Base-by-base conservation (phyloP, 163 green algal genomes). In the Volvox carteri region DNA sequence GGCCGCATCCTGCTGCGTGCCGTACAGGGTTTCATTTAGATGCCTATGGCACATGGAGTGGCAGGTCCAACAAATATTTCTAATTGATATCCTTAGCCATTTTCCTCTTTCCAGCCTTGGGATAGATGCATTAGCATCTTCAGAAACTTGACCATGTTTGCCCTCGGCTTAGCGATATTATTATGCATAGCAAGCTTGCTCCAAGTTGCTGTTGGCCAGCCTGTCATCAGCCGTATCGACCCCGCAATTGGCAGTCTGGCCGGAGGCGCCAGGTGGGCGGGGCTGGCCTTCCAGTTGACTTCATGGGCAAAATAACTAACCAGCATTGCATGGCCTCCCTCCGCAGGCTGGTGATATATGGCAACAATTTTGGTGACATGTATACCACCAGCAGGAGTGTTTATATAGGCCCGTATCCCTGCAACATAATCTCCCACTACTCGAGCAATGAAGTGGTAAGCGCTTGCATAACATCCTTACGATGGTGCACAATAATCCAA, bases 401-500 rank as follows among this genome's bases (percentile, higher is more conserved):
- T 2, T 76, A 67, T 16, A 58, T 92, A 2, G 84, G 84, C 4
- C 30, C 39, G 0, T 90, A 89, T 48, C 76, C 52, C 0, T 92
- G 89, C 70, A 39, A 62, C 33, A 50, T 91, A 28, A 86, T 92
- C 35, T 39, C 67, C 21, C 90, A 92, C 39, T 37, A 89, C 9
- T 84, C 76, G 21, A 80, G 50, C 23, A 88, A 83, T 56, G 86
- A 78, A 58, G 52, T 90, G 41, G 84, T 89, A n/a, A 89, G 84
- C 37, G 19, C n/a, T 11, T 19, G n/a, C 11, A n/a, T n/a, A n/a
- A n/a, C n/a, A n/a, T n/a, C n/a, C n/a, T n/a, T n/a, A n/a, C n/a
- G n/a, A n/a, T n/a, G n/a, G n/a, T n/a, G n/a, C n/a, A n/a, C n/a
- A n/a, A n/a, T n/a, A n/a, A n/a, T n/a, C n/a, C n/a, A n/a, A n/a